These are phyloP conservation scores for Castanea sativa DNA, from an alignment of 306 rosid genomes.

Conservation along the genomic window DNA sequence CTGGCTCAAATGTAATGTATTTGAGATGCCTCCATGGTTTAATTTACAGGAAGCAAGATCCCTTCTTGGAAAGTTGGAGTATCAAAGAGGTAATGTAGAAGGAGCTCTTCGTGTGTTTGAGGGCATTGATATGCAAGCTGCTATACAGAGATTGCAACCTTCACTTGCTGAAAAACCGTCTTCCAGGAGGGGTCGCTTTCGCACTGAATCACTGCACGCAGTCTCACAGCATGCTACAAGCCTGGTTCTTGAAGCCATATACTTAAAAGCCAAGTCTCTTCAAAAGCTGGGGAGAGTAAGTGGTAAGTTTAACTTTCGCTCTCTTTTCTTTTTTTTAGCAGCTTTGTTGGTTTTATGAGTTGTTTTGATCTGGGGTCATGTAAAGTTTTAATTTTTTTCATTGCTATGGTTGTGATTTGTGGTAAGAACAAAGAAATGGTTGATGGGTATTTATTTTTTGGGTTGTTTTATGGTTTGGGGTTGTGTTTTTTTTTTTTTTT, in stretches of 20 bases:
- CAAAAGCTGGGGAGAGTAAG: slow-evolving; percentile 72
- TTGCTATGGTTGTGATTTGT: no score
- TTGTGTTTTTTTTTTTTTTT: no score
- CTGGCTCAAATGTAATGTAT: not conserved
- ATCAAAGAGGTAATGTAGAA: slow-evolving; percentile 95
- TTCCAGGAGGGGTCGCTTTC: slow-evolving; percentile 60
- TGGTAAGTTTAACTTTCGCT: slow-evolving; percentile 40
- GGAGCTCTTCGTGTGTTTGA: slow-evolving; percentile 92
- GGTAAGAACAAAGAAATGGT: no score
- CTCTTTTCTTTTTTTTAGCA: no score
- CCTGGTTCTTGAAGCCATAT: slow-evolving; percentile 94
- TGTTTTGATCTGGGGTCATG: no score
- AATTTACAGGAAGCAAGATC: slow-evolving; percentile 89
- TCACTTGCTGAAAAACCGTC: slow-evolving; percentile 55
- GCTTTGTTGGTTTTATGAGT: no score
- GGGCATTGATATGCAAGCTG: slow-evolving; percentile 92
- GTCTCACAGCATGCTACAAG: slow-evolving; percentile 90
- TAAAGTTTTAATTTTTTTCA: no score
- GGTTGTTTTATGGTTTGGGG: no score
- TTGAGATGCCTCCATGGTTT: slow-evolving; percentile 15
- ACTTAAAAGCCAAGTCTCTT: slow-evolving; percentile 86
- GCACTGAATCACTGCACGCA: slow-evolving; percentile 54
- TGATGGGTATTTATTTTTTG: no score
- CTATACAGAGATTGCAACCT: slow-evolving; percentile 84
- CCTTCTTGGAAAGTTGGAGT: slow-evolving; percentile 96